These are phyloP conservation scores for Daedaleopsis sinensis DNA, from an alignment of 768 basidiomycete genomes.

Conservation along the genomic window DNA sequence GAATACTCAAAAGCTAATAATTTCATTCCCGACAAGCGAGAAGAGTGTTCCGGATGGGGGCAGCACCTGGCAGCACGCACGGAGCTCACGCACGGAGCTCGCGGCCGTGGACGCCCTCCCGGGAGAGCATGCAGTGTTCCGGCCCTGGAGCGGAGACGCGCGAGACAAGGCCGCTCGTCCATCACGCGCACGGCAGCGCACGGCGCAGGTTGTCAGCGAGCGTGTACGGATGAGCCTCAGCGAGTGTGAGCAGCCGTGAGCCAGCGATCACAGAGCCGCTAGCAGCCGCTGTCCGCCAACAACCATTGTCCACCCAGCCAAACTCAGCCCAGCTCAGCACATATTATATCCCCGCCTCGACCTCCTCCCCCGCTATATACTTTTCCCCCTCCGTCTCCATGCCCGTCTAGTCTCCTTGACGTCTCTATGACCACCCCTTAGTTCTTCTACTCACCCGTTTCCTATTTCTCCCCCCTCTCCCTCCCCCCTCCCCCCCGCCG, in stretches of 20 bases:
- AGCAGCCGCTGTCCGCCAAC: slow-evolving; percentile 13
- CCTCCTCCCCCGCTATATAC: slow-evolving; percentile 24
- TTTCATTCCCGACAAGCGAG: slow-evolving; percentile 11
- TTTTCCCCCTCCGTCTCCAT: slow-evolving; percentile 17
- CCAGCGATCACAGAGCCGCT: slow-evolving; percentile 23
- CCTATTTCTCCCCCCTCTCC: slow-evolving; percentile 18
- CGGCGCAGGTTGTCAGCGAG: slow-evolving; percentile 27
- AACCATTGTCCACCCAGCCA: no score
- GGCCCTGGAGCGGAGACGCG: slow-evolving; percentile 21
- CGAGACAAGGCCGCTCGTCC: slow-evolving; percentile 11
- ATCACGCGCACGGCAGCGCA: no score
- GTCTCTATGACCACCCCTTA: slow-evolving; percentile 26
- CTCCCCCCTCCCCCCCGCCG: slow-evolving; percentile 6
- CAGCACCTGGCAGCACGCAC: no score
- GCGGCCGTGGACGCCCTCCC: not conserved
- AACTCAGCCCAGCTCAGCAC: not conserved
- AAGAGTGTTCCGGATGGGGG: no score
- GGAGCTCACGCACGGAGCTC: not conserved
- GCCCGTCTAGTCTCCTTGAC: slow-evolving; percentile 11
- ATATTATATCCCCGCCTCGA: slow-evolving; percentile 33
- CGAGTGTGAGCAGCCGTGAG: slow-evolving; percentile 12
- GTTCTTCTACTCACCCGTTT: slow-evolving; percentile 15
- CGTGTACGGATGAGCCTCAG: no score
- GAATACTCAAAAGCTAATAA: slow-evolving; percentile 28
- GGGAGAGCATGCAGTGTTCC: slow-evolving; percentile 8